Evolutionary conservation across 495 filamentous ascomycete species (phyloP).

Genomic region (Neurospora sp.): DNA sequence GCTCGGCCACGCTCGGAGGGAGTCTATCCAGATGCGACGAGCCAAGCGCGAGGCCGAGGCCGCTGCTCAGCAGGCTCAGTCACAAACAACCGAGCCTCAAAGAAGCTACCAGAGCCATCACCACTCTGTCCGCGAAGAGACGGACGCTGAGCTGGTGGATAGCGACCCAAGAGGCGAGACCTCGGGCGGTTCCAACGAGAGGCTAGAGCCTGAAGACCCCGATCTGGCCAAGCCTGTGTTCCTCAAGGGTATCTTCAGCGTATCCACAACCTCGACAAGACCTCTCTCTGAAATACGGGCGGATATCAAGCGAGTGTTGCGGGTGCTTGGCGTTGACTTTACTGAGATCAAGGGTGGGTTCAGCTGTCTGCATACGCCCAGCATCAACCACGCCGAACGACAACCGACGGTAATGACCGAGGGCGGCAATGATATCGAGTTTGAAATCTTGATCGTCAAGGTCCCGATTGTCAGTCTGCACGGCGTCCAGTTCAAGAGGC

Average conservation of each 20-base stretch:
- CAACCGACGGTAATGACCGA: not conserved
- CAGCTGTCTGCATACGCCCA: conserved; percentile 75
- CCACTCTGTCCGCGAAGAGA: conserved; percentile 72
- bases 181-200: conserved; percentile 42
- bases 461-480: conserved; percentile 88
- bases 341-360: conserved; percentile 91
- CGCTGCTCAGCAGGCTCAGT: conserved; percentile 8
- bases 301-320: conserved; percentile 87
- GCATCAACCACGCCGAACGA: conserved; percentile 50
- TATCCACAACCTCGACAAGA: conserved; percentile 90
- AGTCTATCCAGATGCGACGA: conserved; percentile 81
- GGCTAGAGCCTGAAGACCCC: conserved; percentile 41
- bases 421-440: conserved; percentile 58
- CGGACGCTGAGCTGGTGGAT: conserved; percentile 48
- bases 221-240: conserved; percentile 82
- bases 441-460: conserved; percentile 97
- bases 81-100: conserved; percentile 22
- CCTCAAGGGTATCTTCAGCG: conserved; percentile 95
- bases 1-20: conserved; percentile 77
- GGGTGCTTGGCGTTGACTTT: conserved; percentile 78
- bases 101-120: conserved; percentile 29
- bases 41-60: conserved; percentile 45
- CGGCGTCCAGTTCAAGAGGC: conserved; percentile 97
- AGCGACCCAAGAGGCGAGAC: conserved; percentile 19
- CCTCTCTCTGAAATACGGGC: conserved; percentile 72